Conservation (phyloP, 1,284 basidiomycete species). For the Cryptococcus amylolentus region DNA sequence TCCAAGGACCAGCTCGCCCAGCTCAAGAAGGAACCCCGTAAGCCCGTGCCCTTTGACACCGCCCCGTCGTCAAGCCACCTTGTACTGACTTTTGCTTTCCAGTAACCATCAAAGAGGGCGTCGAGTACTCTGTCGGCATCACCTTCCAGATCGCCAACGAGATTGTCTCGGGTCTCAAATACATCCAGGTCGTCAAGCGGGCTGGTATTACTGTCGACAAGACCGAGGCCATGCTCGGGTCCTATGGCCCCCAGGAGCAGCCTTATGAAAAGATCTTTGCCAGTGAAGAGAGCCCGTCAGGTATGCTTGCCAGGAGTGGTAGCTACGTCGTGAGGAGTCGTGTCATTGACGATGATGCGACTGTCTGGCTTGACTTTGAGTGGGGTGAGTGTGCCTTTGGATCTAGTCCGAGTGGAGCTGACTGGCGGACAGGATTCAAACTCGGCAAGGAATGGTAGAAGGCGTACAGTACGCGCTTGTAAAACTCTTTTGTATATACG, state of each 20-base stretch:
- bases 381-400: constrained; percentile 37
- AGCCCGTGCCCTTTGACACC: constrained; percentile 3
- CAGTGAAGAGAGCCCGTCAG: constrained; percentile 52
- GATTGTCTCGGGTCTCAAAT: constrained; percentile 56
- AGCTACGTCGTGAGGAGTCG: constrained; percentile 54
- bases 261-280: constrained; percentile 51
- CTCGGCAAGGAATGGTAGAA: constrained; percentile 48
- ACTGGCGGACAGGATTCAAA: constrained; percentile 44
- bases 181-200: constrained; percentile 55
- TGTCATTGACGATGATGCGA: constrained; percentile 55
- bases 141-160: constrained; percentile 53
- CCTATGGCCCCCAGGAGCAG: constrained; percentile 51
- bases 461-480: not conserved
- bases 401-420: not conserved
- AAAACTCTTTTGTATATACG: not conserved
- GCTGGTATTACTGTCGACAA: constrained; percentile 44
- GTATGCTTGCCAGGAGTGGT: constrained; percentile 57
- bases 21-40: constrained; percentile 54
- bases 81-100: not conserved
- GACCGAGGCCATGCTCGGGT: constrained; percentile 54
- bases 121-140: constrained; percentile 57
- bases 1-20: constrained; percentile 46
- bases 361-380: constrained; percentile 50
- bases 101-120: constrained; percentile 55
- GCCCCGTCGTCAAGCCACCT: not conserved